Conservation (phyloP, 2,329 filamentous ascomycete species). For the Dactylonectria estremocensis region DNA sequence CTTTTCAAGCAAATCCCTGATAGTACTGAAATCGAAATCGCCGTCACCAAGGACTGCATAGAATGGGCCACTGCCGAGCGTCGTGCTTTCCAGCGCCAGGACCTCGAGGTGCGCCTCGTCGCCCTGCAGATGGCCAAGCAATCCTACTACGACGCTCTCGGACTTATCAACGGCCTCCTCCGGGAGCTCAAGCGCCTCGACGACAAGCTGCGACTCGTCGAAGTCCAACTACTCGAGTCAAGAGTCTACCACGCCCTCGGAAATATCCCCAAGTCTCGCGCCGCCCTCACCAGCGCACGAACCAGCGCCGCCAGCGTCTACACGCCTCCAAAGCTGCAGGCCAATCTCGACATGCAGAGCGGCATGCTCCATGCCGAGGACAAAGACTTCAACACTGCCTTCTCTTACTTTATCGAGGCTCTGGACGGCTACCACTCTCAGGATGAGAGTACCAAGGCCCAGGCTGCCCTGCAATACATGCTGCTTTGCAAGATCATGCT, state of each 20-base stretch:
- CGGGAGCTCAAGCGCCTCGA: slow-evolving; percentile 98
- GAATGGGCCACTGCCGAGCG: slow-evolving; percentile 98
- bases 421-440: slow-evolving; percentile 96
- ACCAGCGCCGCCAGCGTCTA: slow-evolving; percentile 98
- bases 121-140: slow-evolving; percentile 97
- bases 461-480: slow-evolving; percentile 99
- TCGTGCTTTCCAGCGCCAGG: slow-evolving; percentile 96
- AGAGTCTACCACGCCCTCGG: slow-evolving; percentile 97
- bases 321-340: slow-evolving; percentile 94
- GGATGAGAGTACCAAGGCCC: slow-evolving; percentile 90
- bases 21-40: slow-evolving; percentile 93
- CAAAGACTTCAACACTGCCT: slow-evolving; percentile 98
- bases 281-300: slow-evolving; percentile 92
- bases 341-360: slow-evolving; percentile 98
- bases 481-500: slow-evolving; percentile 99
- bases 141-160: slow-evolving; percentile 96
- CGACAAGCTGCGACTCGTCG: slow-evolving; percentile 97
- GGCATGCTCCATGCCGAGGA: slow-evolving; percentile 99
- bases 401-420: slow-evolving; percentile 99
- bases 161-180: slow-evolving; percentile 95
- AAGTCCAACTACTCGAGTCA: slow-evolving; percentile 97
- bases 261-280: slow-evolving; percentile 95
- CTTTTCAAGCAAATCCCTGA: slow-evolving; percentile 95
- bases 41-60: slow-evolving; percentile 98
- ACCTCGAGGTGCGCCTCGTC: slow-evolving; percentile 96